Evolutionary conservation across 1,284 basidiomycete species (phyloP).

Genomic region (Tilletia horrida): DNA sequence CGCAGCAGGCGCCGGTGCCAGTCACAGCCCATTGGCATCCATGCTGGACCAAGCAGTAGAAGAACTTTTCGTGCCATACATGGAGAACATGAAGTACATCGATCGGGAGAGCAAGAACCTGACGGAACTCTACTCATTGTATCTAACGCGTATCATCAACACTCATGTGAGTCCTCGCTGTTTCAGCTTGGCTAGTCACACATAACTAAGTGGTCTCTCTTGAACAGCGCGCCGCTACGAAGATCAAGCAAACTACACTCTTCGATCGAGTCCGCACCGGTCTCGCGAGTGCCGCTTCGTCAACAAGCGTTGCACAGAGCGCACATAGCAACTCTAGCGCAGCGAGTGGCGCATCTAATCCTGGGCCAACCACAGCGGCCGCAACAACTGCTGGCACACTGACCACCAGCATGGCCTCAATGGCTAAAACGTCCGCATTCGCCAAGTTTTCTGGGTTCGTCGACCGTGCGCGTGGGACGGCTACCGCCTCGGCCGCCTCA

Average conservation of each 20-base stretch:
- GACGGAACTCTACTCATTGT: slow-evolving; percentile 73
- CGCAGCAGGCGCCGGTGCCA: slow-evolving; percentile 21
- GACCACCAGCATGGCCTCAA: slow-evolving; percentile 1
- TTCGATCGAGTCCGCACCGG: slow-evolving; percentile 23
- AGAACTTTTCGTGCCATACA: slow-evolving; percentile 91
- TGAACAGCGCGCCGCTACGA: slow-evolving; percentile 21
- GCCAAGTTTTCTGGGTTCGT: slow-evolving; percentile 14
- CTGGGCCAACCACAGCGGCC: not conserved
- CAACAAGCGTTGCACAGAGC: slow-evolving; percentile 2
- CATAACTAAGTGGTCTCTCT: not conserved
- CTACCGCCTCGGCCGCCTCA: not conserved
- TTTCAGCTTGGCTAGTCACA: not conserved
- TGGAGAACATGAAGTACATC: slow-evolving; percentile 80
- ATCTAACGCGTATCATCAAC: slow-evolving; percentile 73
- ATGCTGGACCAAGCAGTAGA: slow-evolving; percentile 95
- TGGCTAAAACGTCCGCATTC: slow-evolving; percentile 9
- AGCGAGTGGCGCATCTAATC: slow-evolving; percentile 17
- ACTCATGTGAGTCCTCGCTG: slow-evolving; percentile 65
- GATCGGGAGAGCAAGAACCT: slow-evolving; percentile 87
- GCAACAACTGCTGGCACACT: slow-evolving; percentile 21
- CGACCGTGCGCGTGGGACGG: not conserved
- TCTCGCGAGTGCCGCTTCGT: slow-evolving; percentile 14
- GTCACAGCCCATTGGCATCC: slow-evolving; percentile 52
- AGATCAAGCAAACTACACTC: slow-evolving; percentile 25
- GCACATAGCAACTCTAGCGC: not conserved